phyloP scores from a whole-genome alignment of 2,329 filamentous ascomycete genomes.

The Fusarium bulbicola region DNA sequence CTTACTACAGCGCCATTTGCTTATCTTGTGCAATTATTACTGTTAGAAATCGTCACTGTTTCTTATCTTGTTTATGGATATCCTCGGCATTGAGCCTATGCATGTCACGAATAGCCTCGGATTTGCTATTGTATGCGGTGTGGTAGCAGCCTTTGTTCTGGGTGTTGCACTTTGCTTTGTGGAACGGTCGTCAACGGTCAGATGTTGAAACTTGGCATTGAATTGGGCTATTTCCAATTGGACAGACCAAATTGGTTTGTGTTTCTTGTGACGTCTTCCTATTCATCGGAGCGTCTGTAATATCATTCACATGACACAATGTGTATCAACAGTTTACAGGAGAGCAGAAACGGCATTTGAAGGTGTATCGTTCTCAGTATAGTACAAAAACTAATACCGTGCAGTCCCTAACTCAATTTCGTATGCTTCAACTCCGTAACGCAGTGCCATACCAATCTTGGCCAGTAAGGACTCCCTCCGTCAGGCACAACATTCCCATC shows the following conservation, averaged over 20 bases:
- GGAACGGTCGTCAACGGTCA: background rate
- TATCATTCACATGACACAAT: background rate
- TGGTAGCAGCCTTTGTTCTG: background rate
- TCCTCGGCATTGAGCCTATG: background rate
- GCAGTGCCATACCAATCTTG: background rate
- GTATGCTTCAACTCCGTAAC: background rate
- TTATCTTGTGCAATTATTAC: background rate
- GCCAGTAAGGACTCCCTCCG: background rate
- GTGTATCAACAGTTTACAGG: background rate
- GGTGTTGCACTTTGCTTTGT: background rate
- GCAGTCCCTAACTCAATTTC: background rate
- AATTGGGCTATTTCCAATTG: background rate
- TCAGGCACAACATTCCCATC: background rate
- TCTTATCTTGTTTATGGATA: background rate
- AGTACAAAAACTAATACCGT: background rate
- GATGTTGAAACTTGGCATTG: background rate
- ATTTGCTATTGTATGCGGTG: background rate
- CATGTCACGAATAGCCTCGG: background rate
- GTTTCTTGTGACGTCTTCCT: background rate
- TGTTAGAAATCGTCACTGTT: background rate
- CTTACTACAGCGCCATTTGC: constrained; percentile 6
- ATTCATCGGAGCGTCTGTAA: background rate
- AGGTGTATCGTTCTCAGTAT: background rate
- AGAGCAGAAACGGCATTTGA: background rate
- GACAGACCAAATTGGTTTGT: background rate